Conservation (phyloP, 306 rosid species). For the Quercus gilva region DNA sequence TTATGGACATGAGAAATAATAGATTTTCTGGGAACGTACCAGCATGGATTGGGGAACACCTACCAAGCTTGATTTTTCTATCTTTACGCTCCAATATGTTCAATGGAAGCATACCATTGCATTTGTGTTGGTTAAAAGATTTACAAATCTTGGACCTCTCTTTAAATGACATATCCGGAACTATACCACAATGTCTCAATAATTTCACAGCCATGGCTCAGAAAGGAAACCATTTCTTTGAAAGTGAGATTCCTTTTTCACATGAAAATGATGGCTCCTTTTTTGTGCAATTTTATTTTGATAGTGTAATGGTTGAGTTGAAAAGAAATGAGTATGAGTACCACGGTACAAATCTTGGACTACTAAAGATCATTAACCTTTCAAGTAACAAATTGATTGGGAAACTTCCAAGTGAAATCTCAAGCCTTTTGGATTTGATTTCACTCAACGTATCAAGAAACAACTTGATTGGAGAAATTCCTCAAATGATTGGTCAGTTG, state of each 20-base stretch:
- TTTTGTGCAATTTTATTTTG: rapidly evolving
- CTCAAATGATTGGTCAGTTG: neutral
- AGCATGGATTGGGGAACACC: neutral
- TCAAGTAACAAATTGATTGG: neutral
- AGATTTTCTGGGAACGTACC: conserved; percentile 24
- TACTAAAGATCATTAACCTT: neutral
- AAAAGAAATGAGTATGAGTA: neutral
- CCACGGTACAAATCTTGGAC: neutral
- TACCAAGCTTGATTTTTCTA: conserved; percentile 8
- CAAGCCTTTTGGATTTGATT: too few relatives aligned
- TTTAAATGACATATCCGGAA: neutral
- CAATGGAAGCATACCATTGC: conserved; percentile 16
- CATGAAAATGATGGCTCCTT: rapidly evolving
- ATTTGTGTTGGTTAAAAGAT: neutral
- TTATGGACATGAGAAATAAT: conserved; percentile 31
- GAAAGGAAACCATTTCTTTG: rapidly evolving
- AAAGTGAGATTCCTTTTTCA: too few relatives aligned
- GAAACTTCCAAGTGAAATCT: too few relatives aligned
- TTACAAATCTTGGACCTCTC: conserved; percentile 19
- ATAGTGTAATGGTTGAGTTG: neutral
- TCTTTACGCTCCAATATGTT: conserved; percentile 8
- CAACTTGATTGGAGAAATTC: neutral
- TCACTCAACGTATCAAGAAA: too few relatives aligned
- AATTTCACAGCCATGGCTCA: conserved; percentile 8
- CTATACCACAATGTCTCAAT: conserved; percentile 1